Base-by-base conservation (phyloP, 73 alveolate genomes). In the Paramecium biaurelia region DNA sequence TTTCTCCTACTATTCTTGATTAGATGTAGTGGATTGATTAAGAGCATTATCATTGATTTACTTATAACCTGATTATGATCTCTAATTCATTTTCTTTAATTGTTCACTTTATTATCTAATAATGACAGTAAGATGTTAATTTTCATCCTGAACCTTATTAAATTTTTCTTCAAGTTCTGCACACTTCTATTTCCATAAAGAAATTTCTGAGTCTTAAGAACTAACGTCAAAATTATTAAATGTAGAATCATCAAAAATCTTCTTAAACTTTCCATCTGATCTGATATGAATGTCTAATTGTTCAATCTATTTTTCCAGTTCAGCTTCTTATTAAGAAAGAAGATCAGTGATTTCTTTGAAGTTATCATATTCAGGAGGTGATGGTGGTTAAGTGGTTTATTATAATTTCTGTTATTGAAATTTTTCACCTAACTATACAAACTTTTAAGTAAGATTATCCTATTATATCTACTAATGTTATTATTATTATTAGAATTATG, bases 81-180 rank as follows among this genome's bases (percentile, higher is more conserved):
- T 32, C 3, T 67, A 26, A 67, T 35, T 74, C 34, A 35, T 14
- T 11, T 74, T 74, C 18, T 14, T 74, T 74, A 74, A 30, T 9
- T 28, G 8, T 38, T 74, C 87, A 35, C 87, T 38, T 28, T 74
- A 38, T 74, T 74, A 74, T 74, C 87, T 74, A 12, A 74, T 74
- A 35, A 74, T 74, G 9, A 35, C 47, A 28, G 32, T 74, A 0
- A 74, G 38, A 35, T 74, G 87, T 15, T 35, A 24, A 74, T 74
- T 74, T 34, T 74, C 84, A 30, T 67, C 84, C 9, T 30, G 7
- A 15, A 74, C 38, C 18, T 35, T 74, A 11, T 74, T 35, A 38
- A 35, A 74, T 15, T 38, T 32, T 14, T 74, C 67, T 21, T 32
- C 32, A 14, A 32, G 58, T n/a, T 74, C 59, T 74, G n/a, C n/a